These are phyloP conservation scores for Colletotrichum brevisporum DNA, from an alignment of 2,329 filamentous ascomycete genomes.

Conservation along the genomic window DNA sequence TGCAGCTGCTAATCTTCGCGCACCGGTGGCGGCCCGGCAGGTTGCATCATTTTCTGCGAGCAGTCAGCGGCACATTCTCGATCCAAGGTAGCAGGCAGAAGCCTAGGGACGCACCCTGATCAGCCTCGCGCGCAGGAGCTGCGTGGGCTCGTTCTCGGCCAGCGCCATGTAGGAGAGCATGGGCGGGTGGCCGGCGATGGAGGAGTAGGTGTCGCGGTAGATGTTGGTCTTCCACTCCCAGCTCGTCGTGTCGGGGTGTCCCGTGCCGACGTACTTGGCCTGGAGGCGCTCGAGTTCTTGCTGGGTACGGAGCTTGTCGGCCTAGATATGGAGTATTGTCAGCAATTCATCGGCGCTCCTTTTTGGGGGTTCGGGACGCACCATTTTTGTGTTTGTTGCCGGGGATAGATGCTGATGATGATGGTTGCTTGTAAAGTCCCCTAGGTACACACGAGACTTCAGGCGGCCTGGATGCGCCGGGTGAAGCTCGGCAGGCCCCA, in stretches of 20 bases:
- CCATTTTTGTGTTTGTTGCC: constrained; percentile 27
- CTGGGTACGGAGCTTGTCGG: constrained; percentile 97
- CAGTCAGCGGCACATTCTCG: not conserved
- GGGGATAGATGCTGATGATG: not conserved
- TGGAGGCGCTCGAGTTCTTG: constrained; percentile 98
- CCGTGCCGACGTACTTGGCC: constrained; percentile 94
- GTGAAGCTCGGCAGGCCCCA: constrained; percentile 31
- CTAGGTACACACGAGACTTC: not conserved
- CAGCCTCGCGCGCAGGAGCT: constrained; percentile 84
- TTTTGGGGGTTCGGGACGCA: not conserved
- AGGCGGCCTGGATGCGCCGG: constrained; percentile 29
- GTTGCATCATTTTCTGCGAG: constrained; percentile 76
- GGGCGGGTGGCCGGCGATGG: constrained; percentile 90
- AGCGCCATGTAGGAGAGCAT: constrained; percentile 91
- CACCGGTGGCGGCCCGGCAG: constrained; percentile 69
- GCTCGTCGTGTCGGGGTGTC: constrained; percentile 95
- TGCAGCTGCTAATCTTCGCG: constrained; percentile 58
- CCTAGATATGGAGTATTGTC: constrained; percentile 61
- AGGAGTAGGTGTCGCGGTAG: constrained; percentile 91
- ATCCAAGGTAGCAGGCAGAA: no score
- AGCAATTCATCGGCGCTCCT: not conserved
- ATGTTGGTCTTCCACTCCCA: constrained; percentile 99
- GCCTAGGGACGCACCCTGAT: constrained; percentile 72
- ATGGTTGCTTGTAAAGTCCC: not conserved
- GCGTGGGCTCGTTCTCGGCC: constrained; percentile 86